Evolutionary conservation across 352 stramenopile species (phyloP).

Genomic region (Globisporangium irregulare): DNA sequence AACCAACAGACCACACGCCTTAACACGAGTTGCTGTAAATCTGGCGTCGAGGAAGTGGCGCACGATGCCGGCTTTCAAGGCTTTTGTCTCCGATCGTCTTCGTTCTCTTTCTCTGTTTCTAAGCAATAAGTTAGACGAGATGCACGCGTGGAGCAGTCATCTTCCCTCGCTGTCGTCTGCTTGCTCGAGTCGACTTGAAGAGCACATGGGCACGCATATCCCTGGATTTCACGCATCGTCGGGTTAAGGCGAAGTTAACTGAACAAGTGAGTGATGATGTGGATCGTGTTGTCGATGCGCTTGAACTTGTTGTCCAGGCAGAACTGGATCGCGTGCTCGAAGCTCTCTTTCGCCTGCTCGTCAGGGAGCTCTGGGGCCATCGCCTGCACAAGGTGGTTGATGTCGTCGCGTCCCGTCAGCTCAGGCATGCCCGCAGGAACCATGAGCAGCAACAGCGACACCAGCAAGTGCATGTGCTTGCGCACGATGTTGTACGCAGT

Average conservation of each 20-base stretch:
- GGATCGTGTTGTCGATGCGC: constrained; percentile 86
- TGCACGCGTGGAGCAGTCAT: background rate
- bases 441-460: constrained; percentile 84
- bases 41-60: background rate
- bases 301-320: constrained; percentile 86
- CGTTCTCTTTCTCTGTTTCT: constrained; percentile 10
- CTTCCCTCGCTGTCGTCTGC: background rate
- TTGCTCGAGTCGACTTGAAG: background rate
- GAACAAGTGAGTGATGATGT: constrained; percentile 65
- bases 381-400: constrained; percentile 83
- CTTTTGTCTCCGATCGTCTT: background rate
- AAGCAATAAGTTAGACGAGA: constrained; percentile 22
- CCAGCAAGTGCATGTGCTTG: constrained; percentile 86
- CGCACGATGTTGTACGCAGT: constrained; percentile 74
- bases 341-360: constrained; percentile 57
- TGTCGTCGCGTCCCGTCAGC: constrained; percentile 73
- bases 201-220: constrained; percentile 2
- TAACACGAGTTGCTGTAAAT: background rate
- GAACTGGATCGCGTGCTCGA: constrained; percentile 78
- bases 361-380: constrained; percentile 70
- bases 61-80: background rate
- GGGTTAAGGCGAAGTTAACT: constrained; percentile 18
- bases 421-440: constrained; percentile 87
- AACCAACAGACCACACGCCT: background rate
- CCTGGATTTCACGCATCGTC: constrained; percentile 8